Conservation (phyloP, 2,329 filamentous ascomycete genomes). For the Ophiostoma himal-ulmi region DNA sequence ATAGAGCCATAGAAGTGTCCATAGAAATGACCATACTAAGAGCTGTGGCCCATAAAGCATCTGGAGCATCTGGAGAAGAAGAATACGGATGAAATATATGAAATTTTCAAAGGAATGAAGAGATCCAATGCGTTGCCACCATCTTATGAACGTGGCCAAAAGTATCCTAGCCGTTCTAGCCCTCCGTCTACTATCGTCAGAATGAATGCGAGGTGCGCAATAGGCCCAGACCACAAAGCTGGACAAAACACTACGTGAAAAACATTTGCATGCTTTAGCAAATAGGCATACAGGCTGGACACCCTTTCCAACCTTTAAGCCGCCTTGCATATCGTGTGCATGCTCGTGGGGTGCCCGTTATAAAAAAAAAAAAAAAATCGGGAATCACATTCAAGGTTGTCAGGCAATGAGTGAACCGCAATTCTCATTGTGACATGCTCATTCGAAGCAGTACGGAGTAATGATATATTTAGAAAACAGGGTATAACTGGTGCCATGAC, state of each 20-base stretch:
- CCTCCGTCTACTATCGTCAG: background rate
- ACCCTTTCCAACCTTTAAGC: background rate
- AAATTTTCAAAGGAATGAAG: background rate
- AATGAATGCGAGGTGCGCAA: background rate
- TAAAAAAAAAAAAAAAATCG: background rate
- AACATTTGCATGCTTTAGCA: background rate
- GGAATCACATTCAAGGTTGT: background rate
- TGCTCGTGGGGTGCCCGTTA: background rate
- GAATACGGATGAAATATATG: background rate
- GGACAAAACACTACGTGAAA: background rate
- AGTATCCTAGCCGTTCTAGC: background rate
- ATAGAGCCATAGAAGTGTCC: background rate
- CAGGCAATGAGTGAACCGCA: background rate
- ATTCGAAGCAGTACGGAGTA: background rate
- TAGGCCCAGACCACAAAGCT: background rate
- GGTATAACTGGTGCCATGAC: background rate
- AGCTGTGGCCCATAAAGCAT: background rate
- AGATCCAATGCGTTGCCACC: background rate
- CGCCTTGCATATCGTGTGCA: slow-evolving; percentile 1
- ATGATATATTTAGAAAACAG: too few species aligned
- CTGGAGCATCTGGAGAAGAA: background rate
- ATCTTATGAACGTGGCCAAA: background rate
- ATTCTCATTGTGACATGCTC: background rate
- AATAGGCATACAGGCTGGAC: background rate
- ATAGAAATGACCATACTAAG: background rate